Evolutionary conservation across 176 grass and related monocot species (phyloP).

Genomic region (Coix lacrymajobi): DNA sequence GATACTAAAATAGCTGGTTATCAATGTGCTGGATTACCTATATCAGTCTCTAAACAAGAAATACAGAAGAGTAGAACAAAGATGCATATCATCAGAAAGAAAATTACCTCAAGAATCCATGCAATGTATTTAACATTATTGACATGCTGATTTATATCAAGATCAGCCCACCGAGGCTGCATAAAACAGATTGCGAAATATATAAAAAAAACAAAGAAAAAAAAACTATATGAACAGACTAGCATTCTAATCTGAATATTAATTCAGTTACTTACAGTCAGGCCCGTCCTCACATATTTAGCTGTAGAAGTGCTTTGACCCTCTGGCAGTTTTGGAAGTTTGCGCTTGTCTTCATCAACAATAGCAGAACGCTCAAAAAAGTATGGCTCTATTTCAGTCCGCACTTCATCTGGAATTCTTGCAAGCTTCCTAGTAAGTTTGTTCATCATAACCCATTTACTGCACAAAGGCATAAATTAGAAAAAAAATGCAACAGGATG

Average conservation of each 20-base stretch:
- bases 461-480: constrained; percentile 31
- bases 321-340: constrained; percentile 67
- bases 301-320: constrained; percentile 33
- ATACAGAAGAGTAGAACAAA: not conserved
- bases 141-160: constrained; percentile 84
- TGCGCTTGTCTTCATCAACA: constrained; percentile 69
- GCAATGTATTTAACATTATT: constrained; percentile 91
- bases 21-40: not conserved
- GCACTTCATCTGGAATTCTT: constrained; percentile 92
- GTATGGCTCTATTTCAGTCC: constrained; percentile 77
- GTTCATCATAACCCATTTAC: constrained; percentile 99
- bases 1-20: not conserved
- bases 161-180: constrained; percentile 69
- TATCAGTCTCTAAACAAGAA: not conserved
- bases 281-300: constrained; percentile 73
- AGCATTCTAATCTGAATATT: constrained; percentile 11
- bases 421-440: constrained; percentile 82
- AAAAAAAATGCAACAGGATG: not conserved
- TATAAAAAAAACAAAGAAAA: constrained; percentile 9
- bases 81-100: not conserved
- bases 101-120: constrained; percentile 77
- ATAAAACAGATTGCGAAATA: constrained; percentile 11
- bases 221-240: not conserved
- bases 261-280: constrained; percentile 65
- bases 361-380: constrained; percentile 64